phyloP scores from a whole-genome alignment of 2,329 filamentous ascomycete species.

The Hortaea sp. region DNA sequence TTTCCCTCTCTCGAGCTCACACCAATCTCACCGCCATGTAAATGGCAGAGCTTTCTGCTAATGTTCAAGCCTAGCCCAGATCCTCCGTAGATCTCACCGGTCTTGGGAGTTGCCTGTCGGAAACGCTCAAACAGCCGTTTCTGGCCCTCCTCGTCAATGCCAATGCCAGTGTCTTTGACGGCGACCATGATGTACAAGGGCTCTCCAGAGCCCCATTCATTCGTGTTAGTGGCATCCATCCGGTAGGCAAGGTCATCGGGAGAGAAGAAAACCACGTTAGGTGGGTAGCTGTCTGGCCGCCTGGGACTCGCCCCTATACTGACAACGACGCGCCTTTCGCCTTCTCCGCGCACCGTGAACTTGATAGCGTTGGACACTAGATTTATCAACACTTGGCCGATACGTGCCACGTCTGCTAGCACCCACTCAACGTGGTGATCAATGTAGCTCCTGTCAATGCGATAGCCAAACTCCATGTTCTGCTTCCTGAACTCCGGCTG shows the following conservation, averaged over 20 bases:
- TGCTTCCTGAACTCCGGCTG: conserved; percentile 25
- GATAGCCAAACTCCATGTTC: conserved; percentile 18
- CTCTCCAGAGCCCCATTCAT: conserved; percentile 32
- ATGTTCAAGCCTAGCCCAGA: conserved; percentile 38
- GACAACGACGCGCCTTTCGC: conserved; percentile 16
- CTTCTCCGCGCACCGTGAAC: conserved; percentile 19
- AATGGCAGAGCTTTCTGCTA: conserved; percentile 34
- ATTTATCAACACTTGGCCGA: conserved; percentile 24
- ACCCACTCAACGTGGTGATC: conserved; percentile 13
- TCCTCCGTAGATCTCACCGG: conserved; percentile 32
- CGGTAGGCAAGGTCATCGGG: conserved; percentile 26
- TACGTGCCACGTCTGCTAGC: conserved; percentile 19
- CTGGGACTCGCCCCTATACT: conserved; percentile 17
- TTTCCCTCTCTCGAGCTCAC: conserved; percentile 28
- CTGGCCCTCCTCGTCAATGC: conserved; percentile 31
- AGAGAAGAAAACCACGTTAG: conserved; percentile 35
- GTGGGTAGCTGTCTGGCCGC: conserved; percentile 32
- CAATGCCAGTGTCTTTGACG: conserved; percentile 35
- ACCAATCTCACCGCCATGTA: conserved; percentile 36
- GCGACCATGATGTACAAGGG: conserved; percentile 35
- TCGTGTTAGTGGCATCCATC: conserved; percentile 31
- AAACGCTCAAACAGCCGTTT: conserved; percentile 35
- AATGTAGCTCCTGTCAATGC: conserved; percentile 18
- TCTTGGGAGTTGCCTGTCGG: conserved; percentile 26
- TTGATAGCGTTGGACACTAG: conserved; percentile 24